Evolutionary conservation across 2,329 filamentous ascomycete genomes (phyloP).

Genomic region (Penicillium occitanis): DNA sequence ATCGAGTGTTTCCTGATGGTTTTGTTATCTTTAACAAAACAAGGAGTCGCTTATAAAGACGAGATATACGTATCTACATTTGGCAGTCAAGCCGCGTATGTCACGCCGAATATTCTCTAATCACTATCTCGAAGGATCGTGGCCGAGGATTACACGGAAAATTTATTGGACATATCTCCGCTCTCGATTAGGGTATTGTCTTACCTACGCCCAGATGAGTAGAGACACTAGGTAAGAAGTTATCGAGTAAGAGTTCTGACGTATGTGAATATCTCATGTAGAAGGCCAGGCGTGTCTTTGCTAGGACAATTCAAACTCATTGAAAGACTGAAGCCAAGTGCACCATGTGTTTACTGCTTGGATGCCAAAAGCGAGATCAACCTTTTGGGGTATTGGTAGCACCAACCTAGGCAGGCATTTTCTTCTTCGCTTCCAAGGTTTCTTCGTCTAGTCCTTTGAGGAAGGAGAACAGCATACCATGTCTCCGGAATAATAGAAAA

Average conservation of each 20-base stretch:
- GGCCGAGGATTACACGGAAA: background rate
- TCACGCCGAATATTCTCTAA: background rate
- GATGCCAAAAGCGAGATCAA: no score
- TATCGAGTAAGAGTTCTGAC: background rate
- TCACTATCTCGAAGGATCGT: background rate
- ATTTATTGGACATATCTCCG: background rate
- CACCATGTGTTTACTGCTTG: no score
- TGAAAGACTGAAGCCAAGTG: no score
- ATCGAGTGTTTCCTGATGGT: background rate
- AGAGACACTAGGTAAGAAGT: background rate
- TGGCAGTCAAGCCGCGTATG: background rate
- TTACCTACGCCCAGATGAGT: background rate
- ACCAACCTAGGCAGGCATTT: no score
- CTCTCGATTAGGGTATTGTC: background rate
- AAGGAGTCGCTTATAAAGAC: no score
- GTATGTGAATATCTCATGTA: background rate
- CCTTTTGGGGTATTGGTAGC: no score
- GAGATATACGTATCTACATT: background rate
- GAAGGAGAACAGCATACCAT: no score
- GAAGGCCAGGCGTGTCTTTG: background rate
- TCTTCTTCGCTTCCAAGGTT: no score
- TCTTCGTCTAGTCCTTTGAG: no score
- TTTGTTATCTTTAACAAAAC: background rate
- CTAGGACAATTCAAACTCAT: no score
- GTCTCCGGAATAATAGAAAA: no score